Base-by-base conservation (phyloP, 2,329 filamentous ascomycete genomes). In the Trichothecium sympodiale region DNA sequence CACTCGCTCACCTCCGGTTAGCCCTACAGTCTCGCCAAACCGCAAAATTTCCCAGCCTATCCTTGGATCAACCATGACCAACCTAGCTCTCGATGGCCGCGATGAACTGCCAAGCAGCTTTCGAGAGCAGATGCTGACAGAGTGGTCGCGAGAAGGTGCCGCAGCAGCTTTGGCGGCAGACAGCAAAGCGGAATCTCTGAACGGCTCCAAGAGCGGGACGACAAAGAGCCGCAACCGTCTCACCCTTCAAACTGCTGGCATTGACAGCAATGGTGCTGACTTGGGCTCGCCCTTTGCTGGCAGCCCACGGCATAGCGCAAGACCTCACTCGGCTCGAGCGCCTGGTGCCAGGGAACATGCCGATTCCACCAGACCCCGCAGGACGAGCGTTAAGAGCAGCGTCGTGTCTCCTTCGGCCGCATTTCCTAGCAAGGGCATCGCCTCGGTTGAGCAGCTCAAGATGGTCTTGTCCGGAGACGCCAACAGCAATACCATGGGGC, bases 131-230 rank as follows among this genome's bases (percentile, higher is more conserved):
- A 83, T 95, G 72, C 62, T 86, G 38, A 65, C 73, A 15, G 74
- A 83, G 33, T 95, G 89, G 89, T 81, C 77, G 28, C 78, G 79
- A 50, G 87, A 94, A 16, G 60, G 66, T 12, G 83, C 82, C 23
- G 62, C 91, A 35, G 72, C 78, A 9, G 67, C 74, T 27, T 69
- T 84, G 33, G 76, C 82, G 40, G 75, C 83, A 37, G 73, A 68
- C 34, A 78, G 78, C 47, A 83, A 80, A 47, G 75, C 83, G 1
- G 73, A 74, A 10, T 94, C 86, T 4, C 62, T 93, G 37, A 83
- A 67, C 36, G 86, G 85, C 16, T 93, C 86, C 3, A 77, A 74
- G 43, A 69, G 23, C 73, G 80, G 74, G 29, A 83, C 74, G 9
- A 68, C 54, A 14, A 70, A 68, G 10, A 46, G 61, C 51, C 46